Conservation (phyloP, 768 basidiomycete species). For the Serendipita sp. region DNA sequence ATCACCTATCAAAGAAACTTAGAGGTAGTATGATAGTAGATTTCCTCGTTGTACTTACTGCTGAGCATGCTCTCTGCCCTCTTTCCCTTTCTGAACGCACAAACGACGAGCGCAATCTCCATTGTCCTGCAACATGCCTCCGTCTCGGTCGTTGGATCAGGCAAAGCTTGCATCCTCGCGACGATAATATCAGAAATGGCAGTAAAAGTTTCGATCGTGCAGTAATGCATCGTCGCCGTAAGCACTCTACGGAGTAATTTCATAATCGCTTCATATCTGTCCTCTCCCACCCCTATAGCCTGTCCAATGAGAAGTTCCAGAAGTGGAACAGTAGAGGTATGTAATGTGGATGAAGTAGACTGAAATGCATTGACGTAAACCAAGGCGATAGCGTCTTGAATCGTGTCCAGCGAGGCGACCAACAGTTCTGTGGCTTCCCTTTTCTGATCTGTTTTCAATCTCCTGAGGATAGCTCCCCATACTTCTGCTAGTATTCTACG, state of each 20-base stretch:
- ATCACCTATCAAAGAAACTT: not conserved
- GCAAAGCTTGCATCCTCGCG: slow-evolving; percentile 20
- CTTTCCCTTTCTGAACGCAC: not conserved
- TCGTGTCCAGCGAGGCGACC: slow-evolving; percentile 16
- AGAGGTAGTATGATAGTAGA: not conserved
- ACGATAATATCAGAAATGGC: slow-evolving; percentile 39
- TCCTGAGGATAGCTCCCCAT: slow-evolving; percentile 64
- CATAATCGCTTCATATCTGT: slow-evolving; percentile 27
- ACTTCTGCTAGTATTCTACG: slow-evolving; percentile 71
- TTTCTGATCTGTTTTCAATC: slow-evolving; percentile 45
- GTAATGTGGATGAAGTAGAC: slow-evolving; percentile 31
- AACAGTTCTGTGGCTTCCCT: slow-evolving; percentile 42
- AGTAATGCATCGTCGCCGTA: slow-evolving; percentile 73
- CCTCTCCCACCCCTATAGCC: slow-evolving; percentile 29
- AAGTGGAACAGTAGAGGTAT: slow-evolving; percentile 54
- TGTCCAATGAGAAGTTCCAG: slow-evolving; percentile 39
- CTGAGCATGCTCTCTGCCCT: not conserved
- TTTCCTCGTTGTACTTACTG: not conserved
- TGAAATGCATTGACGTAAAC: not conserved
- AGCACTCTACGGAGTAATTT: slow-evolving; percentile 53
- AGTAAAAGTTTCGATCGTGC: slow-evolving; percentile 51
- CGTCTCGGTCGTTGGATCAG: not conserved
- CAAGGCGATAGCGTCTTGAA: slow-evolving; percentile 22
- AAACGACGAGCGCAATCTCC: not conserved
- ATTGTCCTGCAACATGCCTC: not conserved